Evolutionary conservation across 2,329 filamentous ascomycete species (phyloP).

Genomic region (Monilinia aucupariae): DNA sequence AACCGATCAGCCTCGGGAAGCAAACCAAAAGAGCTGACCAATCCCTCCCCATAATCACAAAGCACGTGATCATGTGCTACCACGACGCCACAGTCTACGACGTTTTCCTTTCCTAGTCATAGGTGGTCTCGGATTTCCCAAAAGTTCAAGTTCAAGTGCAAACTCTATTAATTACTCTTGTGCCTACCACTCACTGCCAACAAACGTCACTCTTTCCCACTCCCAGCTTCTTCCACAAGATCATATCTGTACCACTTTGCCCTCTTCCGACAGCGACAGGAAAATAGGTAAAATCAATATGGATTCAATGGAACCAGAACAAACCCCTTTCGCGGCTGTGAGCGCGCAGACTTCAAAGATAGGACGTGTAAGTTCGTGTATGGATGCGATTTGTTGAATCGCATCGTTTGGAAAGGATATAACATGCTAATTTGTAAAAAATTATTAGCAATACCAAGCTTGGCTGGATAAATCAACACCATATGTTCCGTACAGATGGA

Average conservation of each 20-base stretch:
- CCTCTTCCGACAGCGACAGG: not conserved
- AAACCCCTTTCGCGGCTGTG: conserved; percentile 88
- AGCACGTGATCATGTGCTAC: not conserved
- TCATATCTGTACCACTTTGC: not conserved
- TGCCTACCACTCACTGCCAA: not conserved
- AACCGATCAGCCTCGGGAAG: conserved; percentile 8
- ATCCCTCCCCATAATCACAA: too few species aligned
- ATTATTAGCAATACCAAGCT: conserved; percentile 76
- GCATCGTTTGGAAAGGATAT: not conserved
- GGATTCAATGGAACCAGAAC: conserved; percentile 82
- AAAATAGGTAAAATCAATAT: conserved; percentile 43
- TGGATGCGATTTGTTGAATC: not conserved
- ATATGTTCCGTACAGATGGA: conserved; percentile 83
- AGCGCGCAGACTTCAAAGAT: conserved; percentile 75
- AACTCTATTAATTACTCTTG: not conserved
- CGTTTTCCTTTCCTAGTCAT: not conserved
- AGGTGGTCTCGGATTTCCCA: conserved; percentile 15
- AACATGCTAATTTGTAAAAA: not conserved
- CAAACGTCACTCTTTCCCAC: not conserved
- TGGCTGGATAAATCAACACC: conserved; percentile 92
- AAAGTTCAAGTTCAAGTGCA: not conserved
- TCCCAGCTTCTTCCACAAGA: not conserved
- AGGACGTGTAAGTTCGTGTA: conserved; percentile 55
- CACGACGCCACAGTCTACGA: not conserved
- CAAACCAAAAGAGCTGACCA: not conserved